These are phyloP conservation scores for Trichoderma lentiforme DNA, from an alignment of 2,329 filamentous ascomycete genomes.

Conservation along the genomic window DNA sequence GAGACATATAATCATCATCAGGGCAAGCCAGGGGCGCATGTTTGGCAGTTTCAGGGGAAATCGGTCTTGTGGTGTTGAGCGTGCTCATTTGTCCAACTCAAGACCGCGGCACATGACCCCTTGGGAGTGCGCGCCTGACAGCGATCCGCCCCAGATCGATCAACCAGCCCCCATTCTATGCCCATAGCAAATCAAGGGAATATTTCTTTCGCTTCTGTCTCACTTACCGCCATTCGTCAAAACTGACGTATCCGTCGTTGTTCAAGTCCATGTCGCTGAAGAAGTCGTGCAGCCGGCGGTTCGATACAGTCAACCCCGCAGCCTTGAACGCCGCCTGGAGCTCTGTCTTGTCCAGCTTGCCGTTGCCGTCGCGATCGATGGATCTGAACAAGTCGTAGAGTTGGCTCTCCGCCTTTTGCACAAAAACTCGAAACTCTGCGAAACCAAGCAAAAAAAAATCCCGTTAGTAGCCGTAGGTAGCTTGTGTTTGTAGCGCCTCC, in stretches of 20 bases:
- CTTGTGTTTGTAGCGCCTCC: neutral
- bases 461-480: slow-evolving; percentile 5
- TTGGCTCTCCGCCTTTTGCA: slow-evolving; percentile 81
- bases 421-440: slow-evolving; percentile 86
- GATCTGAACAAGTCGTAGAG: slow-evolving; percentile 76
- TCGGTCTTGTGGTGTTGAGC: slow-evolving; percentile 13
- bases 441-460: slow-evolving; percentile 2
- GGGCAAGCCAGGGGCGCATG: neutral
- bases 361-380: slow-evolving; percentile 83
- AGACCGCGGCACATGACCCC: slow-evolving; percentile 25
- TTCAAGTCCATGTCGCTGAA: slow-evolving; percentile 89
- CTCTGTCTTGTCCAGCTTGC: slow-evolving; percentile 82
- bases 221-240: slow-evolving; percentile 93
- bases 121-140: slow-evolving; percentile 15
- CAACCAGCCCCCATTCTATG: neutral
- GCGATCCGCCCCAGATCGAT: slow-evolving; percentile 6
- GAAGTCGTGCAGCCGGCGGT: slow-evolving; percentile 75
- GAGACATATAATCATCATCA: neutral
- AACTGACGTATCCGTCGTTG: slow-evolving; percentile 81
- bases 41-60: neutral
- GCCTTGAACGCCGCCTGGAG: slow-evolving; percentile 72
- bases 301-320: slow-evolving; percentile 75
- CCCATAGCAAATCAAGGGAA: slow-evolving; percentile 1
- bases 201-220: neutral
- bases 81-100: slow-evolving; percentile 1